Evolutionary conservation across 1,284 basidiomycete genomes (phyloP).

Genomic region (Pseudozyma pruni): DNA sequence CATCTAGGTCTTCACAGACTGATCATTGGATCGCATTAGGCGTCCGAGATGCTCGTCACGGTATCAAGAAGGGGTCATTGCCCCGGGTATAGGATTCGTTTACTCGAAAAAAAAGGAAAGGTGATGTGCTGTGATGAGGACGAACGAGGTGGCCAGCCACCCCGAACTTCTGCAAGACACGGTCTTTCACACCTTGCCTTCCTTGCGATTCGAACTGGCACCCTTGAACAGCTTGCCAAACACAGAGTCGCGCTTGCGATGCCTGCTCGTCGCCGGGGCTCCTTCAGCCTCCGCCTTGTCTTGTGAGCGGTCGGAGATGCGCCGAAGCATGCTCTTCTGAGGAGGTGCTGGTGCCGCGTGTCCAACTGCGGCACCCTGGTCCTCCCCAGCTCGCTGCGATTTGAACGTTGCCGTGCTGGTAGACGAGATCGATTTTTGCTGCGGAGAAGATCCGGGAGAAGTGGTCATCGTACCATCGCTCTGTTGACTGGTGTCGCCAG

Average conservation of each 20-base stretch:
- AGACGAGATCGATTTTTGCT: slow-evolving; percentile 17
- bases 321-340: slow-evolving; percentile 26
- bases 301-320: slow-evolving; percentile 24
- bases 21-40: too few relatives aligned
- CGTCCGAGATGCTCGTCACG: too few relatives aligned
- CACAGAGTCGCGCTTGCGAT: slow-evolving; percentile 33
- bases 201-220: slow-evolving; percentile 18
- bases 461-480: background rate
- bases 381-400: slow-evolving; percentile 4
- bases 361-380: background rate
- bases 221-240: slow-evolving; percentile 46
- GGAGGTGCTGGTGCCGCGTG: slow-evolving; percentile 1
- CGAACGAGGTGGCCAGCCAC: too few relatives aligned
- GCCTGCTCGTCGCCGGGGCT: background rate
- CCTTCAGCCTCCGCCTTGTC: slow-evolving; percentile 3
- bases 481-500: background rate
- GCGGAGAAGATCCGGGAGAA: slow-evolving; percentile 1
- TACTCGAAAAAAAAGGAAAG: background rate
- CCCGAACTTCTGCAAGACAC: too few relatives aligned
- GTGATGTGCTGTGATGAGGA: too few relatives aligned
- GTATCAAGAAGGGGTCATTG: too few relatives aligned
- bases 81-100: background rate
- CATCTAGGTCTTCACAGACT: too few relatives aligned
- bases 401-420: slow-evolving; percentile 30
- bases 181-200: slow-evolving; percentile 36